phyloP scores from a whole-genome alignment of 495 filamentous ascomycete species.

The Stereocaulon alpinum region DNA sequence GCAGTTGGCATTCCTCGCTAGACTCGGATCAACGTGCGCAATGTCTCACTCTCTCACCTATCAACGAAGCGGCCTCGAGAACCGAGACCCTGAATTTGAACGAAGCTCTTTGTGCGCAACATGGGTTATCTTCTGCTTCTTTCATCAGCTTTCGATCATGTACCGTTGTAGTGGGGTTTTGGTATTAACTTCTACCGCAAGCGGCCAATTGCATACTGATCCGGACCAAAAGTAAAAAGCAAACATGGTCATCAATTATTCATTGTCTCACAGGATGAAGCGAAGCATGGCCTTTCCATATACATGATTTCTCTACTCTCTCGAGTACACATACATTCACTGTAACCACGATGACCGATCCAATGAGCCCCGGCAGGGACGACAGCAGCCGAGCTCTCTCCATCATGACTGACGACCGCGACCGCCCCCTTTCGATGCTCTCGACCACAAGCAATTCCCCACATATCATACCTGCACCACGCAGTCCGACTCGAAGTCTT shows the following conservation, averaged over 20 bases:
- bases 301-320: background rate
- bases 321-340: background rate
- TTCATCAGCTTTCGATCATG: background rate
- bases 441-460: constrained; percentile 5
- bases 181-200: background rate
- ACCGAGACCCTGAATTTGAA: background rate
- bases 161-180: too few relatives aligned
- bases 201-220: background rate
- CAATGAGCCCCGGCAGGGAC: background rate
- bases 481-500: constrained; percentile 6
- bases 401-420: background rate
- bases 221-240: background rate
- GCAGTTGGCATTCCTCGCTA: background rate
- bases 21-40: background rate
- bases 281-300: background rate
- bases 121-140: background rate
- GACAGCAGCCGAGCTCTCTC: constrained; percentile 1
- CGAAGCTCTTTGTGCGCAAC: background rate
- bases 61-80: background rate
- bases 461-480: background rate
- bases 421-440: constrained; percentile 7
- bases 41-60: background rate
- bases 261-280: background rate
- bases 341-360: background rate
- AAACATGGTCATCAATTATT: background rate